Base-by-base conservation (phyloP, 768 basidiomycete species). In the Porpolomopsis calyptriformis region DNA sequence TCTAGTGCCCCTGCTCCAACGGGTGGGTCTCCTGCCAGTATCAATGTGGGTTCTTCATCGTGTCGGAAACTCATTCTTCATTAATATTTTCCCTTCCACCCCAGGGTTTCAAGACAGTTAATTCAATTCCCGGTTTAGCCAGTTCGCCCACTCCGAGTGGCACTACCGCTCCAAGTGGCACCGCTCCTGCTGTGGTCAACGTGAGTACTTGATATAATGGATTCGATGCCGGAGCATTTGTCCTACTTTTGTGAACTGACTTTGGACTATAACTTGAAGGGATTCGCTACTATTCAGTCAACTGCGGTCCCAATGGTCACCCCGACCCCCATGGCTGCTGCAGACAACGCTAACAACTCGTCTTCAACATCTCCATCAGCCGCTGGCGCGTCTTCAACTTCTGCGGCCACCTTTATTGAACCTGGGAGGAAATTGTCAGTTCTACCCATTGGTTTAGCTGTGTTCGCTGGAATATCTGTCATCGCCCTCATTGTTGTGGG, bases 401-500 rank as follows among this genome's bases (percentile, higher is more conserved):
- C 62, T 8, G 54, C 61, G 31, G 62, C 65, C 9, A 60, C 71
- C 3, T 85, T 86, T 60, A 54, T 64, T 24, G 64, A 88, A 29
- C 88, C 88, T 9, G 88, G 88, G 18, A 83, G 77, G 64, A 70
- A 72, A 47, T 54, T 90, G 14, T 73, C 77, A 34, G 87, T 90
- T 3, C 69, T 89, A 26, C 88, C 88, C 0, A 79, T 91, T 52
- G 88, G 88, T 52, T 71, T 91, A 35, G 85, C 82, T 43, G 74
- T 92, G 8, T 90, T 85, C 57, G 85, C 82, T 38, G 88, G 87
- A 51, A 82, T 94, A 49, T 86, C 86, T 24, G 82, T 82, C 6
- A 82, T 92, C 54, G 84, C 83, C 14, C 60, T 94, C 53, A 78
- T 84, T 50, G 78, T 86, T 19, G 85, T 93, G 48, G 82, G 76